Evolutionary conservation across 306 rosid genomes (phyloP).

Genomic region (Crataegus laevigata): DNA sequence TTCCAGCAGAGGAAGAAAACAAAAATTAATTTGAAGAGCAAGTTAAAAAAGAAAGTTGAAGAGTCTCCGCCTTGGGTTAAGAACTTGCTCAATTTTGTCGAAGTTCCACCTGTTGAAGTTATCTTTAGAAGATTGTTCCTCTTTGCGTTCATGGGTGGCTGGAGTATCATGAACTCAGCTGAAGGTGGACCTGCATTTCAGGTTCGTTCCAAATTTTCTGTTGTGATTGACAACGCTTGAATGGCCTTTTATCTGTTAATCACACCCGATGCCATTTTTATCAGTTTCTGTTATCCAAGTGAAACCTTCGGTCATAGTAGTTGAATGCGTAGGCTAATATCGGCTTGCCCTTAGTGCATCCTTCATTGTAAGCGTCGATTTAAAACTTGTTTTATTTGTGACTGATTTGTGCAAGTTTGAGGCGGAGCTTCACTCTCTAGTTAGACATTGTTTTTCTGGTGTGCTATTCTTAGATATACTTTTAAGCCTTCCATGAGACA

Average conservation of each 20-base stretch:
- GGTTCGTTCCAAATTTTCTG: constrained; percentile 47
- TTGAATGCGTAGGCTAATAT: neutral
- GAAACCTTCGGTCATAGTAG: neutral
- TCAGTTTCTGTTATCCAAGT: neutral
- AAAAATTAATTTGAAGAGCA: constrained; percentile 86
- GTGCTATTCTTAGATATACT: neutral
- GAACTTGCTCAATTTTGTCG: constrained; percentile 72
- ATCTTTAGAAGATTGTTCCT: constrained; percentile 85
- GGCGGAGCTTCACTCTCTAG: neutral
- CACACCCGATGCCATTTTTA: neutral
- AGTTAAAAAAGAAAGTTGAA: constrained; percentile 89
- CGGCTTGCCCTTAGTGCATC: neutral
- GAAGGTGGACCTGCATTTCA: constrained; percentile 99
- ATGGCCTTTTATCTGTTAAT: neutral
- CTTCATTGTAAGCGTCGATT: neutral
- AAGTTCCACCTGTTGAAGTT: constrained; percentile 77
- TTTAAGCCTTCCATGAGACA: neutral
- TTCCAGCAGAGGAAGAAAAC: constrained; percentile 80
- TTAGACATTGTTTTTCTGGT: neutral
- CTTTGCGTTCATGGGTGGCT: constrained; percentile 92
- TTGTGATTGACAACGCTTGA: neutral
- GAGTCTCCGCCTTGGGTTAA: constrained; percentile 97
- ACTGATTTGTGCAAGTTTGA: neutral
- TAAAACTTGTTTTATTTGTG: neutral
- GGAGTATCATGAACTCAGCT: constrained; percentile 96